Evolutionary conservation across 2,329 filamentous ascomycete species (phyloP).

Genomic region (Fusarium virguliforme): DNA sequence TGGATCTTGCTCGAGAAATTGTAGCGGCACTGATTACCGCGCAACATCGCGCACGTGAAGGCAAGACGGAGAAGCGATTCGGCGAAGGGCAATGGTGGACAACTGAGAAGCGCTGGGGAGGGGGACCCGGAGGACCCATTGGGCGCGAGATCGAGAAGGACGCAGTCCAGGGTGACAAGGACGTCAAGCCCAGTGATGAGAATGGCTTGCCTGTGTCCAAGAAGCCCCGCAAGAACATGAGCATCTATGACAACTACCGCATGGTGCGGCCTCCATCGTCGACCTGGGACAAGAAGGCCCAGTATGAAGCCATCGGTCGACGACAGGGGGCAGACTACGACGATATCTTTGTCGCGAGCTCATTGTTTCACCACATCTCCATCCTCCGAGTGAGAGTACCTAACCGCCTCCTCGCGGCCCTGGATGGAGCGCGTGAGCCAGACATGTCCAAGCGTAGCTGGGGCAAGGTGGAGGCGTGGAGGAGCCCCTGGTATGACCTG

Average conservation of each 20-base stretch:
- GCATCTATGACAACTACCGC: conserved; percentile 75
- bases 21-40: conserved; percentile 74
- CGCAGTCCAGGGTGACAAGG: conserved; percentile 64
- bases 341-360: conserved; percentile 74
- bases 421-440: conserved; percentile 64
- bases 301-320: conserved; percentile 72
- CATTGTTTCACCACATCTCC: conserved; percentile 74
- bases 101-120: conserved; percentile 73
- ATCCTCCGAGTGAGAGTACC: conserved; percentile 74
- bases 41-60: conserved; percentile 74
- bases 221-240: conserved; percentile 69
- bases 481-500: conserved; percentile 75
- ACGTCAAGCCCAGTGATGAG: conserved; percentile 53
- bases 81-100: conserved; percentile 76
- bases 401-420: conserved; percentile 65
- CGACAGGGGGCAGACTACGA: conserved; percentile 66
- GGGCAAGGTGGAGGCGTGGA: conserved; percentile 69
- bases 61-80: conserved; percentile 69
- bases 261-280: conserved; percentile 72
- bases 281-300: conserved; percentile 74
- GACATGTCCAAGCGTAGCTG: conserved; percentile 61
- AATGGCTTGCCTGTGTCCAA: conserved; percentile 57
- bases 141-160: conserved; percentile 72
- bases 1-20: conserved; percentile 75
- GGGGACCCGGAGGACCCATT: conserved; percentile 74